Evolutionary conservation across 352 stramenopile species (phyloP).

Genomic region (Phytopythium kandeliae): DNA sequence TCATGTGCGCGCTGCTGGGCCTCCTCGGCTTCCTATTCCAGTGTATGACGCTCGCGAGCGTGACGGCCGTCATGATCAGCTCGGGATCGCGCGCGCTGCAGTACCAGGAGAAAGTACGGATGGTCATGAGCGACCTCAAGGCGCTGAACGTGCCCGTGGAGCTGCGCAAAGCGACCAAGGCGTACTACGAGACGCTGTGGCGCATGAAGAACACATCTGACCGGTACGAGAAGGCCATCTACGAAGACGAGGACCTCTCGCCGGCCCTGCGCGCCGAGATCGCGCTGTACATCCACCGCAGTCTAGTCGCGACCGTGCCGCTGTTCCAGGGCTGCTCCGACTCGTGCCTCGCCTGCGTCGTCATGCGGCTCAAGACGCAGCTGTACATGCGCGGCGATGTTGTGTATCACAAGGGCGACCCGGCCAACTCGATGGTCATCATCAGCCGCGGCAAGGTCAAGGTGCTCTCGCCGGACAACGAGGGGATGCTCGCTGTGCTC

Average conservation of each 20-base stretch:
- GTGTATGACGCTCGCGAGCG: slow-evolving; percentile 42
- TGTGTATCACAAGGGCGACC: slow-evolving; percentile 54
- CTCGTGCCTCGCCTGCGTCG: slow-evolving; percentile 41
- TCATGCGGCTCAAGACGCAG: slow-evolving; percentile 53
- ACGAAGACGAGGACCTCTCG: slow-evolving; percentile 59
- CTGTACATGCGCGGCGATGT: slow-evolving; percentile 57
- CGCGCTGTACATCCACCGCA: slow-evolving; percentile 54
- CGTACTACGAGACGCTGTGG: slow-evolving; percentile 64
- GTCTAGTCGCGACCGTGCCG: slow-evolving; percentile 42
- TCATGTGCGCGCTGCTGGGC: slow-evolving; percentile 30
- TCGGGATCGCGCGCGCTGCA: slow-evolving; percentile 41
- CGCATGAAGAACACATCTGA: slow-evolving; percentile 65
- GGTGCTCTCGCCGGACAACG: slow-evolving; percentile 49
- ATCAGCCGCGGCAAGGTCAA: slow-evolving; percentile 60
- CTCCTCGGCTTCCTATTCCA: slow-evolving; percentile 46
- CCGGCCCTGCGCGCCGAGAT: slow-evolving; percentile 48
- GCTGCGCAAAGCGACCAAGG: slow-evolving; percentile 42
- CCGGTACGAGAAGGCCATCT: slow-evolving; percentile 63
- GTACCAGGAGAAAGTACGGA: slow-evolving; percentile 55
- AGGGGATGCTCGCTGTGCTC: slow-evolving; percentile 41
- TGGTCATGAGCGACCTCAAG: slow-evolving; percentile 64
- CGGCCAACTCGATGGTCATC: slow-evolving; percentile 55
- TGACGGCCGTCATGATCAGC: slow-evolving; percentile 42
- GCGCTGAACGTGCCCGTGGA: slow-evolving; percentile 45
- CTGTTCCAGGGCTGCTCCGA: slow-evolving; percentile 57